phyloP scores from a whole-genome alignment of 495 filamentous ascomycete species.

The Penicilliopsis zonata region DNA sequence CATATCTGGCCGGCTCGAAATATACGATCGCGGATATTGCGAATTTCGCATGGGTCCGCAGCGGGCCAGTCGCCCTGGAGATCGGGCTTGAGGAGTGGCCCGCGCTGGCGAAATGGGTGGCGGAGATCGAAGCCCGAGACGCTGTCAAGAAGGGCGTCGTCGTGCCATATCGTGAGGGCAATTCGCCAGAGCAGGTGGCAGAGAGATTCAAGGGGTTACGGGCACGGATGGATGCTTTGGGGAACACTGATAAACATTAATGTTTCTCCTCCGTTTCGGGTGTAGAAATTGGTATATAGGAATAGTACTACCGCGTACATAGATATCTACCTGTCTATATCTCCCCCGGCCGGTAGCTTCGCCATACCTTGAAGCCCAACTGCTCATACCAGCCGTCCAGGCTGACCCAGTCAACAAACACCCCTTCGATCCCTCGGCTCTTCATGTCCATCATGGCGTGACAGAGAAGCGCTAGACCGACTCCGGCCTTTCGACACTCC shows the following conservation, averaged over 20 bases:
- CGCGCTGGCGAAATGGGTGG: conserved; percentile 18
- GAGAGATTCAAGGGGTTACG: conserved; percentile 15
- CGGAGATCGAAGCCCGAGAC: conserved; percentile 16
- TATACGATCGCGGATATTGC: conserved; percentile 33
- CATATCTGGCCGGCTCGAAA: conserved; percentile 26
- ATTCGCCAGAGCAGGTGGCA: conserved; percentile 16
- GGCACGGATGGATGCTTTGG: conserved; percentile 16
- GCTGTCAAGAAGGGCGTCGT: conserved; percentile 19
- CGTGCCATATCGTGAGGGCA: conserved; percentile 8
- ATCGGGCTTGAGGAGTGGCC: conserved; percentile 27
- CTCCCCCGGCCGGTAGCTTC: conserved; percentile 30
- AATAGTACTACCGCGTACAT: too few relatives aligned
- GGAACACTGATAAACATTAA: conserved; percentile 19
- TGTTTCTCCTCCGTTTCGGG: too few relatives aligned
- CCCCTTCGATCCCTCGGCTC: conserved; percentile 31
- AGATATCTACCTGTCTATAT: conserved; percentile 5
- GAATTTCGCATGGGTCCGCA: conserved; percentile 22
- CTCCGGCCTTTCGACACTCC: conserved; percentile 23
- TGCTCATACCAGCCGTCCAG: conserved; percentile 39
- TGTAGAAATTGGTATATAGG: too few relatives aligned
- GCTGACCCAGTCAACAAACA: conserved; percentile 39
- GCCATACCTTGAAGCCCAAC: conserved; percentile 31
- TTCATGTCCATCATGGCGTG: conserved; percentile 40
- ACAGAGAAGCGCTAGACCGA: conserved; percentile 34
- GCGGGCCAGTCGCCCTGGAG: conserved; percentile 9